These are phyloP conservation scores for Kregervanrija delftensis DNA, from an alignment of 805 yeast species.

Conservation along the genomic window DNA sequence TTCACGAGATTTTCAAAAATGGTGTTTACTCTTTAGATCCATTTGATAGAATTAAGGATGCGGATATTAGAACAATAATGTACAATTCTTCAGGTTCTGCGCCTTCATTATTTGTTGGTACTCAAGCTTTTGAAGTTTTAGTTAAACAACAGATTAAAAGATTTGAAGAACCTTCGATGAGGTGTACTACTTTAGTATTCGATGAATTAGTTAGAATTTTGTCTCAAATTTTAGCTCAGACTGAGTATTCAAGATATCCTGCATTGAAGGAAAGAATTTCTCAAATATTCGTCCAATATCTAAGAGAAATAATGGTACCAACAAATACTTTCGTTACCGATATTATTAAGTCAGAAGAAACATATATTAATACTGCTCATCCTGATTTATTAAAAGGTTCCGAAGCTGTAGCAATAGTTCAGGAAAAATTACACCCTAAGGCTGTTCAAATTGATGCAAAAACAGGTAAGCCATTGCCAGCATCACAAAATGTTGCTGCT, in stretches of 20 bases:
- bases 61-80: slow-evolving; percentile 93
- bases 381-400: slow-evolving; percentile 94
- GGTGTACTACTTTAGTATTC: slow-evolving; percentile 84
- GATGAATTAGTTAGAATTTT: slow-evolving; percentile 92
- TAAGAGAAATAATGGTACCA: slow-evolving; percentile 75
- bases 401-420: slow-evolving; percentile 88
- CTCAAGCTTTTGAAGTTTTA: slow-evolving; percentile 92
- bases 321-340: slow-evolving; percentile 82
- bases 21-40: slow-evolving; percentile 92
- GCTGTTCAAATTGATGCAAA: slow-evolving; percentile 81
- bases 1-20: slow-evolving; percentile 91
- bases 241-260: slow-evolving; percentile 86
- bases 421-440: slow-evolving; percentile 77
- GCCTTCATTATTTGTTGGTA: slow-evolving; percentile 93
- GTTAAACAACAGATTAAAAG: slow-evolving; percentile 91
- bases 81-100: slow-evolving; percentile 96
- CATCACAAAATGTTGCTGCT: slow-evolving; percentile 22
- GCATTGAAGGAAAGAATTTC: slow-evolving; percentile 81
- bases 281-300: slow-evolving; percentile 68
- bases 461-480: slow-evolving; percentile 72
- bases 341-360: slow-evolving; percentile 78
- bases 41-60: slow-evolving; percentile 91
- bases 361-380: slow-evolving; percentile 95
- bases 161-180: slow-evolving; percentile 87
- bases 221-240: slow-evolving; percentile 73